These are phyloP conservation scores for Torulaspora microellipsoides DNA, from an alignment of 805 yeast species.

Conservation along the genomic window DNA sequence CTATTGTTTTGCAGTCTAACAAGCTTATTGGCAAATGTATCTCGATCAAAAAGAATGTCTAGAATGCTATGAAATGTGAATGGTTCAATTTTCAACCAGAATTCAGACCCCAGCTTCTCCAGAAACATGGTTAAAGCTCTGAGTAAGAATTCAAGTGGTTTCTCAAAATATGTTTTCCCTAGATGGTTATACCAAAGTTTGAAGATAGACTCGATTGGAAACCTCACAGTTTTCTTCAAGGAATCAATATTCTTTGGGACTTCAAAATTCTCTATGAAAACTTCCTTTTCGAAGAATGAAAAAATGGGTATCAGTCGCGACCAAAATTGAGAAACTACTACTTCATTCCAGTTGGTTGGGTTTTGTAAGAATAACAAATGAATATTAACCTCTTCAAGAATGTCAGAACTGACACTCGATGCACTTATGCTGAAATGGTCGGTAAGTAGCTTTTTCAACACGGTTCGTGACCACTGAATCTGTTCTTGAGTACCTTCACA, in stretches of 20 bases:
- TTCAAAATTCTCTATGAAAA: constrained; percentile 26
- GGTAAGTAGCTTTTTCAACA: constrained; percentile 23
- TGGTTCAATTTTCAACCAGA: constrained; percentile 57
- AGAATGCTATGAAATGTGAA: constrained; percentile 51
- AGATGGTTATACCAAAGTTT: constrained; percentile 33
- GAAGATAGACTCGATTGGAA: constrained; percentile 32
- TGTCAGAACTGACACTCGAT: constrained; percentile 34
- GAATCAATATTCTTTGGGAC: constrained; percentile 31
- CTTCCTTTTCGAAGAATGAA: constrained; percentile 24
- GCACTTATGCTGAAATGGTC: constrained; percentile 10
- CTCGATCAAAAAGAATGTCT: constrained; percentile 56
- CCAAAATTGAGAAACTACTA: constrained; percentile 31
- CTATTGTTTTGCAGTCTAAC: constrained; percentile 25
- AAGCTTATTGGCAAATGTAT: constrained; percentile 41
- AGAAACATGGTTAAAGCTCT: constrained; percentile 47
- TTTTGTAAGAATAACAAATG: constrained; percentile 53
- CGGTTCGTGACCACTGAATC: constrained; percentile 45
- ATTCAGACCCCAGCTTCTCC: constrained; percentile 37
- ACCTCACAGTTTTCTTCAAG: constrained; percentile 26
- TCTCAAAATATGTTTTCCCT: constrained; percentile 27
- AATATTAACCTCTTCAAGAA: constrained; percentile 51
- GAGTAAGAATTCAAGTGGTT: constrained; percentile 49
- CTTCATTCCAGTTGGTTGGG: constrained; percentile 43
- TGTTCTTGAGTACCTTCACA: constrained; percentile 50
- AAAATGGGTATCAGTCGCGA: constrained; percentile 30